Base-by-base conservation (phyloP, 1,284 basidiomycete genomes). In the Rhodotorula sp. region DNA sequence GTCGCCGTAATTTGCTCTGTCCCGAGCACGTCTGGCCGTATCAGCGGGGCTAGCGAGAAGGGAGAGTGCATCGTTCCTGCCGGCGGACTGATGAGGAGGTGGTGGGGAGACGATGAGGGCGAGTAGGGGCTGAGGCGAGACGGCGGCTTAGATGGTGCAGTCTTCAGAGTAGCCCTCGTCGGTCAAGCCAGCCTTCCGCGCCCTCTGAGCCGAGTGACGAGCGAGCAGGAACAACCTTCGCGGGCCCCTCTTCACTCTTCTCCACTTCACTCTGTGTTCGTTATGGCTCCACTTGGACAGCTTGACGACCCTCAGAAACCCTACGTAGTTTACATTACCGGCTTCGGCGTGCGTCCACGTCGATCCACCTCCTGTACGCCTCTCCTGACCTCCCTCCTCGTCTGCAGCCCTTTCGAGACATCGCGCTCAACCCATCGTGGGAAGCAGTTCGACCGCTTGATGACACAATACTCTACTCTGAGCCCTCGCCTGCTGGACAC, bases 11-110 rank as follows among this genome's bases (percentile, higher is more conserved):
- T 44, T 0, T 64, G 48, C 22, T 72, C 71, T 31, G 44, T 31
- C 16, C 73, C 73, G 20, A 75, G 62, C 16, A 46, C 60, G 6
- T 60, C 59, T 15, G 70, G 59, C 9, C 46, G 22, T 54, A 75
- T 62, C 26, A 75, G 58, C n/a, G 55, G 62, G 13, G 59, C 34
- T n/a, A 75, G 48, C 10, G 64, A 52, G 64, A 75, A 75, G 24
- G 56, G 59, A 3, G 59, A 24, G 37, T 44, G 59, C 51, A 61
- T 52, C 28, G 22, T 30, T 24, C 1, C 6, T 20, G 40, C 8
- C 34, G 16, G 40, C n/a, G 8, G 26, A 16, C 18, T 31, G 44
- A 31, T 20, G 28, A 18, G 28, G 57, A 8, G 28, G 44, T 15
- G 30, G 9, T 13, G 26, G 9, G 30, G 13, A 10, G 28, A 3